Evolutionary conservation across 2,329 filamentous ascomycete genomes (phyloP).

Genomic region (Eutypella sp.): DNA sequence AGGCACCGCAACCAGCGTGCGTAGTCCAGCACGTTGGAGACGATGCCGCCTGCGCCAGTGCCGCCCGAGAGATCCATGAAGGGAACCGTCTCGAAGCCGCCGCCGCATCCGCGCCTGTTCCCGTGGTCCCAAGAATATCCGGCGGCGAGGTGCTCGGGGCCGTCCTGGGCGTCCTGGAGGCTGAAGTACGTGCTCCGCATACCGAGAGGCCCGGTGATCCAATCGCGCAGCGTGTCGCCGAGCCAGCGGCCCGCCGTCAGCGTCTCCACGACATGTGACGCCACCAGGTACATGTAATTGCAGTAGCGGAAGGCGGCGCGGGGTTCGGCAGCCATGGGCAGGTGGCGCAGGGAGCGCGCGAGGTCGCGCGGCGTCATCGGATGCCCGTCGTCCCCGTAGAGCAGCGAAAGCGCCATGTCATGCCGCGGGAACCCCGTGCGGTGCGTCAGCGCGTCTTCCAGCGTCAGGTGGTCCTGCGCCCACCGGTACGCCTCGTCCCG

Average conservation of each 20-base stretch:
- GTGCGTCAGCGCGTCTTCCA: constrained; percentile 50
- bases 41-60: constrained; percentile 35
- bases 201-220: constrained; percentile 38
- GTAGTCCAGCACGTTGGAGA: constrained; percentile 47
- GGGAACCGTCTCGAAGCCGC: constrained; percentile 20
- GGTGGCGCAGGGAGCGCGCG: constrained; percentile 35
- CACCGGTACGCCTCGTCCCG: constrained; percentile 30
- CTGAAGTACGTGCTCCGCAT: constrained; percentile 37
- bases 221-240: constrained; percentile 32
- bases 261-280: constrained; percentile 40
- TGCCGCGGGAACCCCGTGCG: constrained; percentile 43
- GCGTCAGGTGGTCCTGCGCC: constrained; percentile 40
- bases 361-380: constrained; percentile 30
- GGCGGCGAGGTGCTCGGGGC: constrained; percentile 30
- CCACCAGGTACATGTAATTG: constrained; percentile 48
- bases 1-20: constrained; percentile 46
- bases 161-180: constrained; percentile 24
- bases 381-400: constrained; percentile 27
- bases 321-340: constrained; percentile 39
- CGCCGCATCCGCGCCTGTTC: background rate
- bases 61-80: constrained; percentile 22
- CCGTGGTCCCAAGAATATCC: constrained; percentile 36
- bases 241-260: constrained; percentile 34
- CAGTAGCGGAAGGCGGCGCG: constrained; percentile 43
- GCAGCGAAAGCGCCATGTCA: constrained; percentile 28